Base-by-base conservation (phyloP, 768 basidiomycete species). In the Leccinum subtestaceum region DNA sequence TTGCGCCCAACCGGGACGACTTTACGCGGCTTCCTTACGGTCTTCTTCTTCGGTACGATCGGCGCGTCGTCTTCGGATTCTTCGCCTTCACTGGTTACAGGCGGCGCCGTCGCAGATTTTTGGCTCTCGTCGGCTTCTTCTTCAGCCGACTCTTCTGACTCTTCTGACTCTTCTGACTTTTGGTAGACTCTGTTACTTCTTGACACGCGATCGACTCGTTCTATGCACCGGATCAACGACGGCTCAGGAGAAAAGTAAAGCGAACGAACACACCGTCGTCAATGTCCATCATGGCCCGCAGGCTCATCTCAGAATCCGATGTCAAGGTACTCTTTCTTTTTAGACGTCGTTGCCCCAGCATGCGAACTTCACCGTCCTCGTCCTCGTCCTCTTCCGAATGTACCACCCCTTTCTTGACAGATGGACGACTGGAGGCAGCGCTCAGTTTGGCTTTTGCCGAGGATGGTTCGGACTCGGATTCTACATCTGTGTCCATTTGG, bases 1-100 rank as follows among this genome's bases (percentile, higher is more conserved):
- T 93, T 94, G 40, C 76, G 75, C 0, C 91, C 91, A n/a, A 90
- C 73, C 1, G 91, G 92, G n/a, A 85, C 69, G 4, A 78, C 79
- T 63, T 83, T 86, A 73, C 85, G 88, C 40, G 79, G 63, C 57
- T 77, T 80, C 63, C 71, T 74, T 53, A 53, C 5, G n/a, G n/a
- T 5, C 8, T 43, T 71, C 51, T 60, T 71, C 48, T 72, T 76
- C 62, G 78, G 78, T 53, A 72, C 65, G 13, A 72, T 43, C 0
- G 64, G 66, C 29, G 70, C 75, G 15, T 72, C 66, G 17, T 74
- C 43, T 19, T 45, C 72, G 1, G 57, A 63, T 13, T 70, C 67
- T 4, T 74, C 71, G 13, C 56, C 71, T 29, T 69, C 73, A 17
- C 65, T 74, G 11, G 65, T 72, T 9, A 17, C 59, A 34, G 69